Evolutionary conservation across 2,329 filamentous ascomycete genomes (phyloP).

Genomic region (Xylaria sp.): DNA sequence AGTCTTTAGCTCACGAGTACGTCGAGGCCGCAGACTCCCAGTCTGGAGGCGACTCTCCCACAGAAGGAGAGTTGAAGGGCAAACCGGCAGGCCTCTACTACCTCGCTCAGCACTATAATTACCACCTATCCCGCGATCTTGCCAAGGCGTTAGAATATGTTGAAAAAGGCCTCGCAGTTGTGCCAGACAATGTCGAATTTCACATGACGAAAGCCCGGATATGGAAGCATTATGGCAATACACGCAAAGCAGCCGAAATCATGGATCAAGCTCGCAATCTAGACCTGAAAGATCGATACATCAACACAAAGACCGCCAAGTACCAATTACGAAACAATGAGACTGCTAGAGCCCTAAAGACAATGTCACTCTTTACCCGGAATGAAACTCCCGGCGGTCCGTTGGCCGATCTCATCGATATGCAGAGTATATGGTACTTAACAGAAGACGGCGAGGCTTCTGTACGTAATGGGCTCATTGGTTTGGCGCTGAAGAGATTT

Average conservation of each 20-base stretch:
- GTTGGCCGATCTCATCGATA: conserved; percentile 90
- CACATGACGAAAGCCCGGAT: conserved; percentile 96
- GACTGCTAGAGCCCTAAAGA: conserved; percentile 85
- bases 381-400: conserved; percentile 90
- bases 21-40: conserved; percentile 63
- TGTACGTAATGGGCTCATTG: conserved; percentile 81
- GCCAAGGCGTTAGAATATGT: conserved; percentile 83
- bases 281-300: conserved; percentile 92
- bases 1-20: conserved; percentile 82
- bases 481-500: conserved; percentile 91
- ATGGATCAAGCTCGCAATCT: conserved; percentile 90
- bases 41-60: conserved; percentile 57
- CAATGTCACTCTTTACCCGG: conserved; percentile 92
- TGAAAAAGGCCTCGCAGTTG: conserved; percentile 82
- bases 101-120: conserved; percentile 97
- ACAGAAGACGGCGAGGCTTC: conserved; percentile 95
- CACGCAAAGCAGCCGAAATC: conserved; percentile 80
- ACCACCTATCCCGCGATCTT: conserved; percentile 85
- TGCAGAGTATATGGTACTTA: conserved; percentile 98
- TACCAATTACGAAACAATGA: conserved; percentile 95
- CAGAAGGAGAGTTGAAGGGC: conserved; percentile 67
- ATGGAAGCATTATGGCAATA: conserved; percentile 88
- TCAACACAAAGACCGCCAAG: conserved; percentile 98
- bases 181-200: conserved; percentile 86
- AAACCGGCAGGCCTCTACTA: conserved; percentile 88